Evolutionary conservation across 2,329 filamentous ascomycete genomes (phyloP), one percentile per base, ranked within the genome.

Genomic region (Ceratocystis destructans): DNA sequence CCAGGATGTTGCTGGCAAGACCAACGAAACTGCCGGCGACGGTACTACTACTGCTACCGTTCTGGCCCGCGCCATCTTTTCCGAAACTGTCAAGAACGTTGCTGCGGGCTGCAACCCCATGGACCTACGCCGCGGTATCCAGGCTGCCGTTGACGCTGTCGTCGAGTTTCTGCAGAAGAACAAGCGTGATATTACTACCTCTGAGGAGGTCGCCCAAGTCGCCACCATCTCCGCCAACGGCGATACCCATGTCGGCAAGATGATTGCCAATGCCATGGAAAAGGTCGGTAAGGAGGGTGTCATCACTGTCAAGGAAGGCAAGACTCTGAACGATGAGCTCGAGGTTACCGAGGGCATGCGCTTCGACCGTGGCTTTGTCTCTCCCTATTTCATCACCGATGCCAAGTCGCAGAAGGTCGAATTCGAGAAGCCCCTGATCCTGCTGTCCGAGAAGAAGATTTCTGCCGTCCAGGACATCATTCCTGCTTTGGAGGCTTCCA

Each of bases 281-380:
- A 96, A 96, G 85, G 94, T 99, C 70, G 94, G 94, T 79, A 99
- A 99, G 85, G 94, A 99, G 82, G 94, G 94, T 83, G 94, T 99
- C 75, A 99, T 99, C 78, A 99, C 94, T 68, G 93, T 97, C 75
- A 99, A 99, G 88, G 94, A 99, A 84, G 94, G 94, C 76, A 99
- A 97, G 88, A 97, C 94, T 69, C 87, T 96, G 75, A 86, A 89
- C 73, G 94, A 99, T 73, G 94, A 99, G 85, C 88, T 99, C 66
- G 94, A 99, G 81, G 87, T 99, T 69, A 99, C 94, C 68, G 94
- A 99, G 87, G 94, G 94, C 77, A 99, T 99, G 94, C 91, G 94
- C 78, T 99, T 99, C 81, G 94, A 99, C 85, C 93, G 94, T 75
- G 94, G 94, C 70, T 99, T 88, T 79, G 93, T 96, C 76, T 99